Conservation (phyloP, 805 yeast species). For the Debaryomyces maramus region DNA sequence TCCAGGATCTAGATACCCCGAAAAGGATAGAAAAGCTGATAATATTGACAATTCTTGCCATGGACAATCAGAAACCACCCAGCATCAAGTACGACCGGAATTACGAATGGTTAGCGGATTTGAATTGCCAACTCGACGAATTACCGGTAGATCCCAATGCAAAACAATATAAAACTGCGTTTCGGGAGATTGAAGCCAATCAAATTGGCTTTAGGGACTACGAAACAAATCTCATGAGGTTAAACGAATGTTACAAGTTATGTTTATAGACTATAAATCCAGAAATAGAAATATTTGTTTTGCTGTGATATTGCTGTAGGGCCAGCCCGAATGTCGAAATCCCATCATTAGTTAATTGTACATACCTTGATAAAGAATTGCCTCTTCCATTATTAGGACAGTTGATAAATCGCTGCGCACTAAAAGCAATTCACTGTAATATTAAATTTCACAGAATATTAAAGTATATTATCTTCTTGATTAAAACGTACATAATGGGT, state of each 20-base stretch:
- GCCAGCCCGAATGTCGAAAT: too few species aligned
- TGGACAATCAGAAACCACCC: conserved; percentile 23
- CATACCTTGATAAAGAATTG: too few species aligned
- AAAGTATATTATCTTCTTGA: not conserved
- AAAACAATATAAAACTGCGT: conserved; percentile 6
- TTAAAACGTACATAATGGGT: conserved; percentile 11
- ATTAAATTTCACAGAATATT: not conserved
- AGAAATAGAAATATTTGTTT: not conserved
- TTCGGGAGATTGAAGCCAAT: conserved; percentile 7
- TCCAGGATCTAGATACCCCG: conserved; percentile 16
- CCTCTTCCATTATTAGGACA: too few species aligned
- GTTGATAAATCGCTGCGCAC: not conserved
- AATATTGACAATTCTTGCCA: conserved; percentile 22
- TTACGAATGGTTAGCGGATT: conserved; percentile 22
- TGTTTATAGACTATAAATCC: conserved; percentile 22
- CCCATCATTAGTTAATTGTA: too few species aligned
- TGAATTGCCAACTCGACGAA: conserved; percentile 7
- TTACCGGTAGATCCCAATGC: conserved; percentile 4
- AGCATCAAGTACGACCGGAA: conserved; percentile 24
- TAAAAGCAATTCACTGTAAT: not conserved
- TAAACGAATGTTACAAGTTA: conserved; percentile 26
- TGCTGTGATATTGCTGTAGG: not conserved
- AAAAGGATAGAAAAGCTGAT: conserved; percentile 23
- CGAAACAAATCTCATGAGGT: conserved; percentile 25
- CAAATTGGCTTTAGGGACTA: conserved; percentile 24